phyloP scores from a whole-genome alignment of 768 basidiomycete species.

The Clitopilus hobsonii region DNA sequence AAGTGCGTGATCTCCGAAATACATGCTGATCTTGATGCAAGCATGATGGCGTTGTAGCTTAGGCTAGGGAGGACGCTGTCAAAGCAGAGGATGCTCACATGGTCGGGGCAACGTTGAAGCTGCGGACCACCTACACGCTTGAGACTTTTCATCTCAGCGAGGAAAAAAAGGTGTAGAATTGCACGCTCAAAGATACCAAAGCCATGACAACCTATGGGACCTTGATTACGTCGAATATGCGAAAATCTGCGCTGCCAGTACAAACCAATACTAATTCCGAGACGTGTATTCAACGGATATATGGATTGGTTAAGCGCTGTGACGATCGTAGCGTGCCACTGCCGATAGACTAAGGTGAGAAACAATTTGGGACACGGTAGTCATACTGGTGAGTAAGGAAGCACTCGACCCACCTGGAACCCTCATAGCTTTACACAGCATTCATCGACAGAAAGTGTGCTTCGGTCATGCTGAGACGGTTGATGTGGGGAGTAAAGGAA shows the following conservation, averaged over 20 bases:
- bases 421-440: neutral
- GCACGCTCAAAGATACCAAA: neutral
- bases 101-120: neutral
- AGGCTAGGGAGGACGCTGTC: too few species aligned
- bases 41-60: too few species aligned
- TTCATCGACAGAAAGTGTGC: neutral
- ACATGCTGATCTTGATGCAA: neutral
- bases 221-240: neutral
- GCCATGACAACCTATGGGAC: neutral
- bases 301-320: neutral
- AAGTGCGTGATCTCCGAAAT: neutral
- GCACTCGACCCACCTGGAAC: neutral
- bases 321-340: neutral
- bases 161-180: neutral
- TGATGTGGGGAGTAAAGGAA: neutral
- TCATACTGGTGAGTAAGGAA: neutral
- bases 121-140: neutral
- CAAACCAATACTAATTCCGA: neutral
- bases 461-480: neutral
- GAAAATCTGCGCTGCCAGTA: neutral
- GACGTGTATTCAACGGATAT: neutral
- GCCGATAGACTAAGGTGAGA: neutral
- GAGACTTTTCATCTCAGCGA: neutral
- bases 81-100: neutral
- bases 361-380: neutral